Evolutionary conservation across 2,329 filamentous ascomycete species (phyloP), one percentile per base, ranked within the genome.

Genomic region (Fusarium phyllophilum): DNA sequence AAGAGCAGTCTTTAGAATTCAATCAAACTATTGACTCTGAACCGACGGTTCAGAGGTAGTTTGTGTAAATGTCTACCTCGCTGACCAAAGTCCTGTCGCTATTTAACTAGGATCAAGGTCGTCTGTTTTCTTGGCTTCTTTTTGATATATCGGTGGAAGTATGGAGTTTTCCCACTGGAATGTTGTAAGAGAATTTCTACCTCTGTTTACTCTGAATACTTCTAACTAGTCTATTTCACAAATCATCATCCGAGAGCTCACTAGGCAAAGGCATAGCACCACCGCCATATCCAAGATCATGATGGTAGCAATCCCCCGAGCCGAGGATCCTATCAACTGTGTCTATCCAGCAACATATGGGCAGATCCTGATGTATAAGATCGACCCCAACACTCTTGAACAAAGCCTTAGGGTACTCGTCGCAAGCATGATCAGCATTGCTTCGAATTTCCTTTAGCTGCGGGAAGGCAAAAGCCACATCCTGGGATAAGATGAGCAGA

Each of bases 261-360:
- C 17, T 2, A 17, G 33, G 49, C 20, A 52, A 38, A 20, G 33
- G 49, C n/a, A 24, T 33, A n/a, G 6, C 31, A 8, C 14, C 29
- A 51, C 7, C 46, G 22, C 15, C 22, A 24, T 15, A 24, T 44
- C 15, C 42, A 12, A n/a, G 11, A 6, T 44, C 15, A 18, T 10
- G 5, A 3, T 20, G 13, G 15, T 29, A 46, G 22, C 8, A 3
- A 22, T 36, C 20, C 3, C 4, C 8, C 3, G 18, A 17, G 17
- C 6, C 17, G 2, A 36, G 3, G 8, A 12, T 8, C 15, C 29
- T 13, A 3, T 3, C 1, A 33, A n/a, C 29, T n/a, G 29, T 18
- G 29, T 34, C 22, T 51, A 33, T 20, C 48, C 29, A 51, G 29
- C 15, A 51, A 51, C 22, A 24, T 6, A 24, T 14, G 3, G 3